A percentile compares a stretch with the other conserved stretches of the same genome.
Evolutionary conservation across 2,329 filamentous ascomycete species (phyloP).

Genomic region (Sarocladium oryzae): DNA sequence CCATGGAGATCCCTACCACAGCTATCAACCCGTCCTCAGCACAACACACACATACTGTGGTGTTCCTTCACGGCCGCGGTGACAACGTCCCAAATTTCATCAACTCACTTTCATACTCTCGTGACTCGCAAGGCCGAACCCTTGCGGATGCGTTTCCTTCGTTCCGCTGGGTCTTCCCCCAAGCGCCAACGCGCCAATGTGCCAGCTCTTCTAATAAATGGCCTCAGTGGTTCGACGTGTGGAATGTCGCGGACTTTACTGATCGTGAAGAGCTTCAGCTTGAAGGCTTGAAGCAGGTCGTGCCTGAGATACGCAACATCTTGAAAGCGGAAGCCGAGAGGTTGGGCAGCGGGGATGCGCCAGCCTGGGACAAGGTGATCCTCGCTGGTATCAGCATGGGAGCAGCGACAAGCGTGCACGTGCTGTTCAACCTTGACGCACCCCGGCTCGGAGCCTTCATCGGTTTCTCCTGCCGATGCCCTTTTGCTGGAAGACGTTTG

Average conservation of each 20-base stretch:
- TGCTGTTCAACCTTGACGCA: constrained; percentile 28
- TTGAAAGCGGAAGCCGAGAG: constrained; percentile 27
- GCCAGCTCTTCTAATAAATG: constrained; percentile 13
- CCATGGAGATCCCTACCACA: neutral
- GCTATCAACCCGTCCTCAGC: neutral
- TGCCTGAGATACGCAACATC: constrained; percentile 24
- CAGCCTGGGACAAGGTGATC: constrained; percentile 30
- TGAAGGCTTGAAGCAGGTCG: constrained; percentile 32
- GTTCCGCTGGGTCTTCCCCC: constrained; percentile 44
- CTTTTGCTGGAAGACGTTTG: constrained; percentile 26
- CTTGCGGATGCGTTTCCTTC: constrained; percentile 35
- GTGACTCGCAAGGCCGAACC: constrained; percentile 23
- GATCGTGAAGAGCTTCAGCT: constrained; percentile 37
- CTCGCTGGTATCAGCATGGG: constrained; percentile 42
- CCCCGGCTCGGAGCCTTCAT: constrained; percentile 26
- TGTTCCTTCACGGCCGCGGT: constrained; percentile 41
- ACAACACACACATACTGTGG: constrained; percentile 33
- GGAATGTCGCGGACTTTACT: constrained; percentile 32
- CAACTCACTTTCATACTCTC: constrained; percentile 22
- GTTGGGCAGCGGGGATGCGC: constrained; percentile 22
- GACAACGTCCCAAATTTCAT: constrained; percentile 29
- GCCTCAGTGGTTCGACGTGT: constrained; percentile 23
- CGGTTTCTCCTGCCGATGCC: constrained; percentile 30
- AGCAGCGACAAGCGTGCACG: constrained; percentile 31
- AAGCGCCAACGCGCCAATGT: constrained; percentile 27